Conservation (phyloP, 805 yeast species). For the Candida ulmi region DNA sequence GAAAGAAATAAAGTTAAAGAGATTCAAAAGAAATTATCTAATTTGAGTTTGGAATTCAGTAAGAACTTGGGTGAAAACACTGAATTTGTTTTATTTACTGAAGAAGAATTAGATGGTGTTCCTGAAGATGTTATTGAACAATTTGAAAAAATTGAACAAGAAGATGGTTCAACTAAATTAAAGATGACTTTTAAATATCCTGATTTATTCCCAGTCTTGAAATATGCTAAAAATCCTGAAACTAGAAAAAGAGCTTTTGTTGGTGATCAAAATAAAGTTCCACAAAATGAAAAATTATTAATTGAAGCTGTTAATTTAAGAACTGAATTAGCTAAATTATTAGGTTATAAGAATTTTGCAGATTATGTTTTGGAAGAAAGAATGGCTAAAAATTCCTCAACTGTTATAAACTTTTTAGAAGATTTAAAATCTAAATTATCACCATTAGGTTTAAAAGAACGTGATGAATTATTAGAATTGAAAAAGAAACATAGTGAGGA, state of each 20-base stretch:
- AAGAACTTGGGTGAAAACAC: constrained; percentile 70
- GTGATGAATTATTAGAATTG: constrained; percentile 39
- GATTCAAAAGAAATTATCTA: constrained; percentile 55
- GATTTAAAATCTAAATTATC: constrained; percentile 55
- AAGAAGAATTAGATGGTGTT: constrained; percentile 66
- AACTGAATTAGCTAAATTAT: constrained; percentile 50
- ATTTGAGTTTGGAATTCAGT: constrained; percentile 48
- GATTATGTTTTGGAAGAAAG: constrained; percentile 69
- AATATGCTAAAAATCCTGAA: constrained; percentile 56
- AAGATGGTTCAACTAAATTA: constrained; percentile 29
- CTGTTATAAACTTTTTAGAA: constrained; percentile 53
- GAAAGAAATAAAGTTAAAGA: constrained; percentile 51
- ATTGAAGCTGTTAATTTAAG: constrained; percentile 57
- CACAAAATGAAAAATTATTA: constrained; percentile 58
- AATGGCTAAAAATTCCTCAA: constrained; percentile 68
- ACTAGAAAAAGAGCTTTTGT: constrained; percentile 63
- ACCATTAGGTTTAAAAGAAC: constrained; percentile 56
- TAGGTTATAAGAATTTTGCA: constrained; percentile 67
- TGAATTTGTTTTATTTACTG: constrained; percentile 53
- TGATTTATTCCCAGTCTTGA: constrained; percentile 71
- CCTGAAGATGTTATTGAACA: constrained; percentile 58
- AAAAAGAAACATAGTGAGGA: constrained; percentile 47
- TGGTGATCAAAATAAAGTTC: constrained; percentile 64
- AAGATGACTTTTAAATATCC: constrained; percentile 82
- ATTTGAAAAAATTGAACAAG: constrained; percentile 42